Percentiles rank a stretch among this genome's conserved stretches.
These are phyloP conservation scores for Citrullus mucosospermus DNA, from an alignment of 306 rosid genomes.

Conservation along the genomic window DNA sequence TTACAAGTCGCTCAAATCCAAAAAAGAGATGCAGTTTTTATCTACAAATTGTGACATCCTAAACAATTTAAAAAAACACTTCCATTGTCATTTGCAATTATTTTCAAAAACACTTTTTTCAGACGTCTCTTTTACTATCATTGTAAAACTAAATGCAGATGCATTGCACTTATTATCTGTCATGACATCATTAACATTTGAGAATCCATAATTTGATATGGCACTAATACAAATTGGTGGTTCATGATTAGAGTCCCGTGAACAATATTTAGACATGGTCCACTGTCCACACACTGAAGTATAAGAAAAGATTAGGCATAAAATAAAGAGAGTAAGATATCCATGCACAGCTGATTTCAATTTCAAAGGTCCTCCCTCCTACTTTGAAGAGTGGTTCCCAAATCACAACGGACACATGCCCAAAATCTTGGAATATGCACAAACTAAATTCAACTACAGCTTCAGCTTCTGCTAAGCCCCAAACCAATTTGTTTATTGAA, in stretches of 20 bases:
- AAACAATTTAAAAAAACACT: not conserved
- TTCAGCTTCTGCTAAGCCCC: constrained; percentile 7
- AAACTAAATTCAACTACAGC: constrained; percentile 7
- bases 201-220: not conserved
- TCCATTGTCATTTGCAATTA: not conserved
- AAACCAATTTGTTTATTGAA: constrained; percentile 7
- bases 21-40: not conserved
- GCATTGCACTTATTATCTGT: not conserved
- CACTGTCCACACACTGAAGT: constrained; percentile 1
- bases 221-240: not conserved
- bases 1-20: no score
- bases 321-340: constrained; percentile 2
- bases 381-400: constrained; percentile 6
- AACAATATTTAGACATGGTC: not conserved
- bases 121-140: not conserved
- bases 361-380: not conserved
- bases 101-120: not conserved
- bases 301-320: not conserved
- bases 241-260: not conserved
- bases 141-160: not conserved
- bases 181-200: not conserved
- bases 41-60: not conserved
- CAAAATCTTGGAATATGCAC: constrained; percentile 22
- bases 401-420: constrained; percentile 34
- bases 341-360: constrained; percentile 12